Evolutionary conservation across 805 yeast genomes (phyloP), one percentile per base, ranked within the genome.

Genomic region (Myxozyma kluyveri): DNA sequence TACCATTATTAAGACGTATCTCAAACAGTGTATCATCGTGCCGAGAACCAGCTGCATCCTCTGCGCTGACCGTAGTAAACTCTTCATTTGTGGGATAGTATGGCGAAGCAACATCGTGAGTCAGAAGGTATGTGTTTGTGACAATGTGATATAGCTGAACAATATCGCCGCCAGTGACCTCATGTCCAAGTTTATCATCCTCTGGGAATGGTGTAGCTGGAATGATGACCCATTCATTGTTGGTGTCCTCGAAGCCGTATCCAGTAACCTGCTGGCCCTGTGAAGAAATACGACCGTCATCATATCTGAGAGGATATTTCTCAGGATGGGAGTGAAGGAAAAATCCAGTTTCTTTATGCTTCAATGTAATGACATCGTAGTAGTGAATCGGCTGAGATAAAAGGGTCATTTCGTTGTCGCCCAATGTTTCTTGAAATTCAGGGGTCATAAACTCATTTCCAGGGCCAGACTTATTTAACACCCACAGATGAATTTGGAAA

Each of bases 61-160:
- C 95, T 27, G 72, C 75, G 42, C 75, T 67, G 14, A 82, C 82
- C 40, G 95, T 82, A 1, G 93, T 85, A 63, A 93, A 86, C 72
- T 93, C 99, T 71, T 89, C 96, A 64, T 90, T 86, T n/a, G 96
- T 86, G 50, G 97, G 85, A 64, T 72, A 84, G 57, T 84, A 74
- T 26, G 99, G 98, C 2, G 98, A 93, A 1, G 96, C 96, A 49
- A 93, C 97, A 67, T 91, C 97, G 66, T 93, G 99, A 19, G 98
- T 80, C 63, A 88, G 77, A 60, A 93, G 72, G 62, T 72, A 84
- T 9, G 95, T 86, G 47, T 88, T 79, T 1, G 98, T 89, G 27
- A 75, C 81, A 45, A 85, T 78, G 65, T 93, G 99, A 68, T 78
- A 81, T 51, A 93, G 73, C 70, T 97, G 85, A 51, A 93, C 74